Evolutionary conservation across 2,329 filamentous ascomycete species (phyloP), one percentile per base, ranked within the genome.

Genomic region (Exophiala oligosperma): DNA sequence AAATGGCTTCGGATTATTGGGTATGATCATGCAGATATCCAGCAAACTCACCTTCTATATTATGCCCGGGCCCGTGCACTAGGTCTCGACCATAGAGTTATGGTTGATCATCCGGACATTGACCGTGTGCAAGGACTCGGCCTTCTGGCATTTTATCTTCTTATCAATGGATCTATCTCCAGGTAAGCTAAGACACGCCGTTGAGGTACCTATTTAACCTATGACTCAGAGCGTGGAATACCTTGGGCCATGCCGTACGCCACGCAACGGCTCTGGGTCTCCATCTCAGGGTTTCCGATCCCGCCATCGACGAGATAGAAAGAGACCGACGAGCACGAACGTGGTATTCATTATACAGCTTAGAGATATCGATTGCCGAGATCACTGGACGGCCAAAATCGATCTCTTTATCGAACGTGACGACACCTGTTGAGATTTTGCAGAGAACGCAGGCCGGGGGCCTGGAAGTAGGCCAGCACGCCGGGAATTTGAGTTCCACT

Each of bases 351-450:
- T 40, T 70, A 8, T 63, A 64, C 46, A 55, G 62, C 29, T 47
- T 70, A 11, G 68, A 70, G 53, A 59, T 64, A n/a, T 50, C 64
- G 38, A 60, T 70, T 32, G 49, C 59, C 11, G 57, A 67, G 43
- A 66, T 70, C 28, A 65, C 64, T 4, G 68, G 68, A 32, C 57
- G 68, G 8, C 66, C 67, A 2, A 63, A 59, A n/a, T 66, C 60
- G 40, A 56, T 69, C n/a, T 59, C 38, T 23, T 48, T 60, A 9
- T 41, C 46, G 9, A 62, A 68, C 40, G 63, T 65, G 43, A 67
- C 57, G 6, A 5, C 9, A 29, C 47, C 26, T 17, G 17, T 17
- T 17, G 17, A 17, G 17, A 17, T 17, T 17, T 17, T 17, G 17
- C 17, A 17, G 17, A 17, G 17, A 17, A 17, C 17, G 17, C 17